Conservation (phyloP, 345 rosid species). For the Ceriops tagal region DNA sequence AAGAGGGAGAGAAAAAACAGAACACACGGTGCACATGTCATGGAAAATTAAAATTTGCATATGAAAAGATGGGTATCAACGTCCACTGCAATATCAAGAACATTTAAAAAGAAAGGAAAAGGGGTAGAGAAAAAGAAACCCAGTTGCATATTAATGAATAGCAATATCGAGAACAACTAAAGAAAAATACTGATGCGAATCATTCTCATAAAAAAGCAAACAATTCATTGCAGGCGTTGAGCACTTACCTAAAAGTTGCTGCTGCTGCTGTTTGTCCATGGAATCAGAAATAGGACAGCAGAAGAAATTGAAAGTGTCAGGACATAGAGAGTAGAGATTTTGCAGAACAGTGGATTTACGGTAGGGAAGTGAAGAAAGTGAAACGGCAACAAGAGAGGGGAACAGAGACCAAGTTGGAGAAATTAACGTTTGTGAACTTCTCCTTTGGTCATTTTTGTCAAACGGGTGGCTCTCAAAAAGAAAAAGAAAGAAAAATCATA, state of each 20-base stretch:
- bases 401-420: slow-evolving; percentile 33
- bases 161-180: not conserved
- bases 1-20: not conserved
- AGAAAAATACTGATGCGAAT: not conserved
- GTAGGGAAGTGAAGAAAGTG: not conserved
- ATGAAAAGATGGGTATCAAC: not conserved
- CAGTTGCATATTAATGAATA: not conserved
- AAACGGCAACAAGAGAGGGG: not conserved
- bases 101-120: not conserved
- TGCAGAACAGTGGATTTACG: slow-evolving; percentile 11
- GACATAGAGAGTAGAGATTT: not conserved
- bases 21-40: not conserved
- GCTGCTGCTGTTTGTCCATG: slow-evolving; percentile 68
- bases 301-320: not conserved
- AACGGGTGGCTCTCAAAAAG: slow-evolving; percentile 28
- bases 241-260: slow-evolving; percentile 63
- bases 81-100: not conserved
- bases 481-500: not conserved
- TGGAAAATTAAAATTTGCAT: not conserved
- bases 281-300: slow-evolving; percentile 18
- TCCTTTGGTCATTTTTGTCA: slow-evolving; percentile 40
- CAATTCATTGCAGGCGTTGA: slow-evolving; percentile 89
- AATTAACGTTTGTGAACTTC: slow-evolving; percentile 25
- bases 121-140: not conserved
- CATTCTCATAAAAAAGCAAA: slow-evolving; percentile 24